A percentile compares a stretch with the other conserved stretches of the same genome.
These are phyloP conservation scores for Cruciata laevipes DNA, from an alignment of 257 asterid species.

Conservation along the genomic window DNA sequence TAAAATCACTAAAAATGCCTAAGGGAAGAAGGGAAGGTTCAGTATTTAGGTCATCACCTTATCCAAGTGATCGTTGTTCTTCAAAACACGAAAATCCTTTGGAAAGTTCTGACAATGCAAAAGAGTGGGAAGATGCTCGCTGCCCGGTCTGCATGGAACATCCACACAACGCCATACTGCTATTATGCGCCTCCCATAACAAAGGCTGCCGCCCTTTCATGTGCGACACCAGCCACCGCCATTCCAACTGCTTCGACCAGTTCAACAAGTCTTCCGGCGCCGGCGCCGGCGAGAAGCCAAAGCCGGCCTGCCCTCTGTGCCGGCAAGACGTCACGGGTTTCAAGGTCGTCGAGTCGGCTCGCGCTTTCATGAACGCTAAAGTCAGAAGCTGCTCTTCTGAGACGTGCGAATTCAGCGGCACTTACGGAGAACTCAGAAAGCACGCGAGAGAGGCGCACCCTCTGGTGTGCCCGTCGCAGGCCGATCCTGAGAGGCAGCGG, in stretches of 20 bases:
- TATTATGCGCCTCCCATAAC: constrained; percentile 67
- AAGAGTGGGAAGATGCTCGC: constrained; percentile 78
- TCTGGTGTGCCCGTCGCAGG: constrained; percentile 56
- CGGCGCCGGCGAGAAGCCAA: constrained; percentile 22
- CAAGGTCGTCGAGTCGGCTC: constrained; percentile 65
- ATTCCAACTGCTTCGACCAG: constrained; percentile 86
- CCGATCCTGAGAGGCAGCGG: constrained; percentile 82
- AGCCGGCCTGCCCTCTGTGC: constrained; percentile 68
- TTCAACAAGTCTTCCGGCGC: constrained; percentile 51
- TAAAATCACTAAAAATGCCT: constrained; percentile 38
- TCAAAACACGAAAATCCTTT: constrained; percentile 40
- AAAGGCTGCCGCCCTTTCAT: constrained; percentile 84
- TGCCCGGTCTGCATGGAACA: constrained; percentile 94
- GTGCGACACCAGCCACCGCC: constrained; percentile 94
- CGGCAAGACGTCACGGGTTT: constrained; percentile 63
- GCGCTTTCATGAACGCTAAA: constrained; percentile 66
- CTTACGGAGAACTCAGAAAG: constrained; percentile 66
- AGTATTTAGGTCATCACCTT: constrained; percentile 55
- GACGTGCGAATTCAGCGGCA: constrained; percentile 63
- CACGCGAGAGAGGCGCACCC: constrained; percentile 80
- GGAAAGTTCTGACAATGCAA: constrained; percentile 46
- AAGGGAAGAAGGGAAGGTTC: constrained; percentile 67
- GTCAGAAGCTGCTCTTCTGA: constrained; percentile 76
- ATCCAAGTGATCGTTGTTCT: constrained; percentile 43
- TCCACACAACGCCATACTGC: constrained; percentile 85